phyloP scores from a whole-genome alignment of 2,329 filamentous ascomycete species.

The Ceratocystis destructans region DNA sequence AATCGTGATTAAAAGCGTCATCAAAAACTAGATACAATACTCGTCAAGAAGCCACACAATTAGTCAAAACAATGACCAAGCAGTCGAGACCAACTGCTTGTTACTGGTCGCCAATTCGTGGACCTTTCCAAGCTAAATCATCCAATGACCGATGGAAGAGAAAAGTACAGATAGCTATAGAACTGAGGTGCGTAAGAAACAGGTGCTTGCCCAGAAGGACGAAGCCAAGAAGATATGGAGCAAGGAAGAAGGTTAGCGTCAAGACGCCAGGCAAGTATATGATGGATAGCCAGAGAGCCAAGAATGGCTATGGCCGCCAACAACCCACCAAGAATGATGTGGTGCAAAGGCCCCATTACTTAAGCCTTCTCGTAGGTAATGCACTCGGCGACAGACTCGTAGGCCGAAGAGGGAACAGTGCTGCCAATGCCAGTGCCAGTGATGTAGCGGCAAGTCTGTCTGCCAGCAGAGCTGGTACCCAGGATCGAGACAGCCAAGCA shows the following conservation, averaged over 20 bases:
- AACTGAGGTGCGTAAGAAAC: slow-evolving; percentile 9
- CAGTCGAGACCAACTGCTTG: not conserved
- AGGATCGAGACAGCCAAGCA: slow-evolving; percentile 18
- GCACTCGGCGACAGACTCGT: not conserved
- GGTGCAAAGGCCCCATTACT: not conserved
- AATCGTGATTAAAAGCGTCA: slow-evolving; percentile 4
- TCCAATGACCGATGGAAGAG: not conserved
- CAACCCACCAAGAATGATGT: too few relatives aligned
- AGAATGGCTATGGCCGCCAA: not conserved
- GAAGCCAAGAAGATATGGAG: slow-evolving; percentile 6
- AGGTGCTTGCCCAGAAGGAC: not conserved
- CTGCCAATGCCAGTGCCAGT: slow-evolving; percentile 12
- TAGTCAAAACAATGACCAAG: not conserved
- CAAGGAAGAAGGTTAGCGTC: not conserved
- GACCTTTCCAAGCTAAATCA: not conserved
- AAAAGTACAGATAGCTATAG: slow-evolving; percentile 10
- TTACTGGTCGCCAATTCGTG: not conserved
- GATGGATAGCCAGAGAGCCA: not conserved
- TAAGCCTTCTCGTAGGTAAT: slow-evolving; percentile 13
- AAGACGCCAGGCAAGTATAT: not conserved
- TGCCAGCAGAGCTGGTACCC: slow-evolving; percentile 5
- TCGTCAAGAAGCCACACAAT: not conserved
- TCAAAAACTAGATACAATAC: slow-evolving; percentile 12
- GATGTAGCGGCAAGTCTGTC: slow-evolving; percentile 16
- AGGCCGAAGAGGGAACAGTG: slow-evolving; percentile 2